Base-by-base conservation (phyloP, 2,329 filamentous ascomycete species). In the Neofusicoccum umdonicola region DNA sequence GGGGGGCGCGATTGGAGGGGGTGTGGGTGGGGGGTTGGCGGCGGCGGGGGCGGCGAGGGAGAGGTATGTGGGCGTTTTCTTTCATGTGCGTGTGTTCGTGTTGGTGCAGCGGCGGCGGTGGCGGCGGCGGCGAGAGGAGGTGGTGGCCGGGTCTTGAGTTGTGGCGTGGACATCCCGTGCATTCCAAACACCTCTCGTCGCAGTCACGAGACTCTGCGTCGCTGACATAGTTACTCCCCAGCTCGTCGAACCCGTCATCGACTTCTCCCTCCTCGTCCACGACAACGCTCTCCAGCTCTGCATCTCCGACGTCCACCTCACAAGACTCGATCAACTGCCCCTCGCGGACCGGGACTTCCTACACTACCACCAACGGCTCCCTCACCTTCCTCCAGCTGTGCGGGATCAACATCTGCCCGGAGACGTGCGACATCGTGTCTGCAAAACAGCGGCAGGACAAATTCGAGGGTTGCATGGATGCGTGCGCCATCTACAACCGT, bases 381-480 rank as follows among this genome's bases (percentile, higher is more conserved):
- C 17, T 60, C 15, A 51, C 58, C 2, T 62, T 51, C 22, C 44
- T 62, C 12, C 44, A 62, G 45, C 58, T 62, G 5, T 62, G 58
- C 45, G 58, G 58, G 13, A 41, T 42, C 35, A 62, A 62, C 47
- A 42, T 51, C 6, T 62, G 58, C 19, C 58, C 58, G 15, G 58
- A 62, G 45, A 62, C 58, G 34, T 62, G 58, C 19, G 58, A 62
- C 27, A 62, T 62, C 34, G 45, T 62, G 42, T 27, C 35, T 13
- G 58, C 58, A 2, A 62, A 50, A 12, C 34, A 39, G 42, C 41
- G 17, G 45, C 45, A 50, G 12, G 58, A 51, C 12, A 50, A 3
- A 19, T 41, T 51, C 13, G 45, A 62, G 34, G 58, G 11, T 8
- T 62, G 58, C 35, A 62, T 62, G 58, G 58, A 62, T 15, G 34